Base-by-base conservation (phyloP, 1,284 basidiomycete genomes). In the Marasmius sp. region DNA sequence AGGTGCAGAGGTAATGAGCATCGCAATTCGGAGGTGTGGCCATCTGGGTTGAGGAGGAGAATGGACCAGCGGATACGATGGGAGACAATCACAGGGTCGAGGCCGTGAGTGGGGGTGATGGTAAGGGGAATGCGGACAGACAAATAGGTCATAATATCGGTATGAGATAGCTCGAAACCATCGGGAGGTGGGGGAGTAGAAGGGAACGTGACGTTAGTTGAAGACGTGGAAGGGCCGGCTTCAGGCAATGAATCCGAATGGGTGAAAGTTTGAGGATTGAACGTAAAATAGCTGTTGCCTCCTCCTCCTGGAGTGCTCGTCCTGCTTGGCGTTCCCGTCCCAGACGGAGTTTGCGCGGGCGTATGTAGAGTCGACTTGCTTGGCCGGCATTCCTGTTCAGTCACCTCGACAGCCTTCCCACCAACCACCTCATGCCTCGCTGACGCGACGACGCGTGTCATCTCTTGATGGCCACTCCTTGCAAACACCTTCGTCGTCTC, bases 1-100 rank as follows among this genome's bases (percentile, higher is more conserved):
- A 97, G 82, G 68, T 92, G 86, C 41, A 98, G 78, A 0, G 95
- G 95, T 0, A 97, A 81, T 0, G 94, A 95, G 72, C 95, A 97
- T 8, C 95, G 87, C 20, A 98, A 81, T 75, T 97, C 94, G 2
- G 93, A 95, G 1, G 88, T 89, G 71, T 95, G 94, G 0, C 93
- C 93, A 72, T 95, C 94, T n/a, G 81, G 80, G 70, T 96, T 97
- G 64, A 83, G 81, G 70, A 96, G 89, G 57, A 92, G 79, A 63
- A 92, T 89, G 37, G 74, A 85, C 89, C 89, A 92, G 38, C 88
- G 84, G 47, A 92, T 78, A 49, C 89, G 87, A 75, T 97, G 93
- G 6, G 79, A 81, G 27, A 94, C 81, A 49, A 80, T 78, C 57
- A 94, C 87, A 0, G 94, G 94, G 73, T 89, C 86, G 27, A 89